phyloP scores from a whole-genome alignment of 225 moss, liverwort and hornwort genomes.

The Rhytidiadelphus loreus region DNA sequence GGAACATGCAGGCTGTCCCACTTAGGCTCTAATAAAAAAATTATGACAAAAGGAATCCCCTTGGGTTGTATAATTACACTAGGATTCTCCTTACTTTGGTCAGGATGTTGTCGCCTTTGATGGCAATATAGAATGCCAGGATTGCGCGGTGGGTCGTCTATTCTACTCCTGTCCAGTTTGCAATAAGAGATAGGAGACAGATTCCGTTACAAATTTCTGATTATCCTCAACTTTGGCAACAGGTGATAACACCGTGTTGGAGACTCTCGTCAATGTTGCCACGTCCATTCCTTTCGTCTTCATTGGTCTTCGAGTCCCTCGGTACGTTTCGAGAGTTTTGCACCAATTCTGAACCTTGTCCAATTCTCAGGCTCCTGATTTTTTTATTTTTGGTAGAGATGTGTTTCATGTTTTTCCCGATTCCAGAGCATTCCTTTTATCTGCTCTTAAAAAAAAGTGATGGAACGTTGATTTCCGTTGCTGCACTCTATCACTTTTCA shows the following conservation, averaged over 20 bases:
- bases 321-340: constrained; percentile 24
- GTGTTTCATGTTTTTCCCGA: neutral
- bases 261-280: constrained; percentile 73
- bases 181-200: neutral
- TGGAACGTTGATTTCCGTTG: neutral
- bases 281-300: constrained; percentile 87
- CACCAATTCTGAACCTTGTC: neutral
- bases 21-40: neutral
- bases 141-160: neutral
- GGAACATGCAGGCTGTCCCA: neutral
- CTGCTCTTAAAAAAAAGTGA: neutral
- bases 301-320: constrained; percentile 74
- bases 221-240: neutral
- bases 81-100: neutral
- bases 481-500: neutral
- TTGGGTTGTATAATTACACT: neutral
- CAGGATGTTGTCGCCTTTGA: neutral
- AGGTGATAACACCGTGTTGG: constrained; percentile 69
- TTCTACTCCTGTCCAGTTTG: neutral
- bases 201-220: neutral
- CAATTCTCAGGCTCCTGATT: neutral
- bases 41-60: neutral
- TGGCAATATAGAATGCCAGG: neutral
- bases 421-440: neutral
- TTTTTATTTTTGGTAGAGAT: neutral